Evolutionary conservation across 2,329 filamentous ascomycete species (phyloP).

Genomic region (Tolypocladium sp.): DNA sequence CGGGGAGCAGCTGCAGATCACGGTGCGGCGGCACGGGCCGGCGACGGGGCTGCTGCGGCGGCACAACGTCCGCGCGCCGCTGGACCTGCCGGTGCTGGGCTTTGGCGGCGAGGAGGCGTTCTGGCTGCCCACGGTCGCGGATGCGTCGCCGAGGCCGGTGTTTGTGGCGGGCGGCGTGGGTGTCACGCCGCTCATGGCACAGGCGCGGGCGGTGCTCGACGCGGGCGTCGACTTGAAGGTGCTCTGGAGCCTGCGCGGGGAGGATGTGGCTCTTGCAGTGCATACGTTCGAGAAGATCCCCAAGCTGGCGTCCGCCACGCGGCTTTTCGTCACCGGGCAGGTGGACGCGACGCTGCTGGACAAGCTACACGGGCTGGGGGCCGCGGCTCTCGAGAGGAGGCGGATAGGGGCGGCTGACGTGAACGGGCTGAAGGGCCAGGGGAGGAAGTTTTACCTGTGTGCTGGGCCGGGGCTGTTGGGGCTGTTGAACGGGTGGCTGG

Average conservation of each 20-base stretch:
- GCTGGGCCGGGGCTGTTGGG: slow-evolving; percentile 32
- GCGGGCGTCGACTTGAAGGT: slow-evolving; percentile 36
- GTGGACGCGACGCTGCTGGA: slow-evolving; percentile 24
- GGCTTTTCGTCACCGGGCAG: slow-evolving; percentile 55
- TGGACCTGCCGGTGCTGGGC: slow-evolving; percentile 61
- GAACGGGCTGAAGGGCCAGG: slow-evolving; percentile 22
- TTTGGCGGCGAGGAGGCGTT: slow-evolving; percentile 57
- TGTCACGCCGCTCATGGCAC: slow-evolving; percentile 71
- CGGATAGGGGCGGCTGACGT: slow-evolving; percentile 35
- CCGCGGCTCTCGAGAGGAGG: slow-evolving; percentile 22
- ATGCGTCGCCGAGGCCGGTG: slow-evolving; percentile 22
- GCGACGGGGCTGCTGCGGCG: slow-evolving; percentile 58
- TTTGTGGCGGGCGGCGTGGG: slow-evolving; percentile 77
- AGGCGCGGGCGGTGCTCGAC: slow-evolving; percentile 41
- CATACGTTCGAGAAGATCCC: slow-evolving; percentile 47
- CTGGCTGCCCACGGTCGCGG: slow-evolving; percentile 16
- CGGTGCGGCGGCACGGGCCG: slow-evolving; percentile 57
- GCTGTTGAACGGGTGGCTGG: slow-evolving; percentile 39
- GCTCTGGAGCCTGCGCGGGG: slow-evolving; percentile 57
- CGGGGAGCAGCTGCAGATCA: slow-evolving; percentile 54
- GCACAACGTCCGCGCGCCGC: slow-evolving; percentile 38
- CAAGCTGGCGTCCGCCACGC: slow-evolving; percentile 41
- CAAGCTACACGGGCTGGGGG: slow-evolving; percentile 21
- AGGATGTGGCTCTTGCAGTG: slow-evolving; percentile 53
- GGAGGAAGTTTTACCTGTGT: slow-evolving; percentile 43